Percentiles rank a stretch among this genome's conserved stretches.
Evolutionary conservation across 352 stramenopile genomes (phyloP).

Genomic region (Phytophthora sojae): DNA sequence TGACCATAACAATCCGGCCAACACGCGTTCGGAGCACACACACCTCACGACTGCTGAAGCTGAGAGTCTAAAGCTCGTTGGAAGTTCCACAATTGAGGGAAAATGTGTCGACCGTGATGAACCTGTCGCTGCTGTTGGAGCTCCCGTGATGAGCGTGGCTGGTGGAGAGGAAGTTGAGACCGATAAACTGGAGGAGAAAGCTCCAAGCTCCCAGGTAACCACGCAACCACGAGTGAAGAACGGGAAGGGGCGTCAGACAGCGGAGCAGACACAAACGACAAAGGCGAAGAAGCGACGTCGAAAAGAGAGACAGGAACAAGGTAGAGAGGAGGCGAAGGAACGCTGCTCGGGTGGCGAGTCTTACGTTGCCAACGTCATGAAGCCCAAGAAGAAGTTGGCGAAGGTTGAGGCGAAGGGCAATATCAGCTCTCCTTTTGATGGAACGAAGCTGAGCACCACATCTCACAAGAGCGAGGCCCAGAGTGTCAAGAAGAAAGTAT

Average conservation of each 20-base stretch:
- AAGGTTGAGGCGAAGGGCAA: background rate
- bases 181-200: background rate
- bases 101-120: background rate
- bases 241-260: background rate
- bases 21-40: background rate
- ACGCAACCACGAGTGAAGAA: background rate
- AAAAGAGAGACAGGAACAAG: background rate
- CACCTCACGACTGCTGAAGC: background rate
- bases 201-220: background rate
- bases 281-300: background rate
- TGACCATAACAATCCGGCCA: background rate
- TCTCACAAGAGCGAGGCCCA: background rate
- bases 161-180: background rate
- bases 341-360: background rate
- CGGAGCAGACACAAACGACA: background rate
- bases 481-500: background rate
- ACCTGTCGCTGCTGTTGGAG: background rate
- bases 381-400: background rate
- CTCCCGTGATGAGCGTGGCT: background rate
- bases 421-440: background rate
- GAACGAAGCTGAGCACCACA: background rate
- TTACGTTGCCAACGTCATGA: background rate
- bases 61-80: background rate
- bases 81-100: background rate
- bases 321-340: background rate